Percentiles rank a stretch among this genome's conserved stretches.
These are phyloP conservation scores for Barbarea vulgaris DNA, from an alignment of 345 rosid species.

Conservation along the genomic window DNA sequence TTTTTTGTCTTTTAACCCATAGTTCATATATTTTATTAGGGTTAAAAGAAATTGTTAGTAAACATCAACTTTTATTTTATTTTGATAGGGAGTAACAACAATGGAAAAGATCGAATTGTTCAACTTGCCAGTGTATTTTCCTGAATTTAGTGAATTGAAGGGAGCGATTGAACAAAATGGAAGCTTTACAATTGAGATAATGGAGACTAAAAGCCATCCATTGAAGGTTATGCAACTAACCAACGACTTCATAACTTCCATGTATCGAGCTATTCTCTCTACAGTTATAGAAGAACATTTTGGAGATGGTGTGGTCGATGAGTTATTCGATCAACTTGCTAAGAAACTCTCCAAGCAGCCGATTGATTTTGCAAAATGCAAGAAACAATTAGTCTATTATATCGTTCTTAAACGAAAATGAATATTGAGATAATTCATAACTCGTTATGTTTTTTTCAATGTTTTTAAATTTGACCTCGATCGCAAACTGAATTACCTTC, in stretches of 20 bases:
- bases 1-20: too few species aligned
- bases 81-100: constrained; percentile 20
- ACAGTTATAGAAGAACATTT: constrained; percentile 1
- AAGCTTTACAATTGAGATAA: constrained; percentile 39
- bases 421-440: too few species aligned
- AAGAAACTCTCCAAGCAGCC: constrained; percentile 15
- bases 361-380: not conserved
- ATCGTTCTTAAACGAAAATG: constrained; percentile 26
- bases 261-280: not conserved
- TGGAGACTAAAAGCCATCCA: constrained; percentile 10
- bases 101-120: constrained; percentile 31
- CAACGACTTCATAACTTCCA: not conserved
- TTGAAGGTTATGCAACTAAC: not conserved
- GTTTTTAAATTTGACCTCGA: too few species aligned
- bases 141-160: constrained; percentile 20
- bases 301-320: constrained; percentile 12
- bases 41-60: too few species aligned
- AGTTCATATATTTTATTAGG: too few species aligned
- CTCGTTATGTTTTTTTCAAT: too few species aligned
- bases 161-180: constrained; percentile 12
- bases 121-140: constrained; percentile 21
- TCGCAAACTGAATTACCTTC: too few species aligned
- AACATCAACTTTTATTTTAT: not conserved
- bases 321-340: not conserved
- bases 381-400: not conserved